Evolutionary conservation across 2,329 filamentous ascomycete genomes (phyloP), one percentile per base, ranked within the genome.

Genomic region (Fusarium setosum): DNA sequence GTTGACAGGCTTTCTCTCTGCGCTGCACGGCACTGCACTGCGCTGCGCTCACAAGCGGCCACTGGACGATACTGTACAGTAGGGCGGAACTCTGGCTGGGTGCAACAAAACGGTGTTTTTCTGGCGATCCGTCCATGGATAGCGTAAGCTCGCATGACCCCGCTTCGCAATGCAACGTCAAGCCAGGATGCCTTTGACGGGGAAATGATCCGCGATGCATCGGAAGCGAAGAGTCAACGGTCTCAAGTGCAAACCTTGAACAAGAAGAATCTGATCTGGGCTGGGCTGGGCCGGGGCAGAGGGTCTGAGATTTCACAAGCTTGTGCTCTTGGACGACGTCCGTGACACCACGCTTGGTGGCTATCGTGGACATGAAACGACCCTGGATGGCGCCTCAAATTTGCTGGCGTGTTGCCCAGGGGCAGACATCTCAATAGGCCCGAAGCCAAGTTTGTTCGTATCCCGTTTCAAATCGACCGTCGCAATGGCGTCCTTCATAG

Each of bases 191-290:
- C 41, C 37, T 31, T 47, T 55, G 40, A 51, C 62, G 62, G 62
- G 62, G 66, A 61, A 63, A 56, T 56, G 66, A 59, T 56, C 65
- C 68, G 68, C 57, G 47, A 61, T 49, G 47, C 35, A 55, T 59
- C 68, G 65, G 64, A 63, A 38, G 56, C 53, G 37, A 42, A 55
- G 42, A 48, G 52, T 52, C 35, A 57, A 54, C 38, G 40, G 51
- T 26, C 52, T 42, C 31, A 56, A 56, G 54, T 24, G 40, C 38
- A 17, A 54, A 54, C 51, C 32, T 54, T 54, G 29, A 53, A n/a
- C n/a, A n/a, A n/a, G n/a, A 21, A 44, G 38, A 44, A 23, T 32
- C 13, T 52, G 49, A 34, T 42, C 37, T 31, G 24, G 23, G 13
- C 23, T 31, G 17, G 34, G 10, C n/a, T n/a, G 24, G 17, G n/a